Conservation (phyloP, 805 yeast genomes). For the Danielozyma ontarioensis region DNA sequence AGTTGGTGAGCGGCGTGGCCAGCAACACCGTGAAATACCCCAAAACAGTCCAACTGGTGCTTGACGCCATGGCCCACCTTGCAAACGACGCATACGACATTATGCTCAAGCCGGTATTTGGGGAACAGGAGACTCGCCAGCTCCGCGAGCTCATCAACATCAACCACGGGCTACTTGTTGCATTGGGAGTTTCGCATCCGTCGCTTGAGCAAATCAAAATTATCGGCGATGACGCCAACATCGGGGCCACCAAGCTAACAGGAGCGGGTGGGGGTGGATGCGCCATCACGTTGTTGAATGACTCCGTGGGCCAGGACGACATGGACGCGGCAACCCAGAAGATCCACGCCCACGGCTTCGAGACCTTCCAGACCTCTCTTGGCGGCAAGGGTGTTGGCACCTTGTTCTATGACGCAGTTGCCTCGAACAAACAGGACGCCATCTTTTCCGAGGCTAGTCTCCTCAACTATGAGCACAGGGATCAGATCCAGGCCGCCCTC, state of each 20-base stretch:
- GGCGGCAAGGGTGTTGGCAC: slow-evolving; percentile 90
- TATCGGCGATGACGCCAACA: slow-evolving; percentile 52
- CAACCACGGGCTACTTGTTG: slow-evolving; percentile 81
- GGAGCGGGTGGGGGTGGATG: slow-evolving; percentile 99
- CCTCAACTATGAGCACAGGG: slow-evolving; percentile 34
- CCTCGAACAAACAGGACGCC: no score
- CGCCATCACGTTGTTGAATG: slow-evolving; percentile 77
- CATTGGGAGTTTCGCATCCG: slow-evolving; percentile 92
- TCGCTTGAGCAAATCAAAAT: slow-evolving; percentile 71
- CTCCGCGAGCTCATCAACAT: slow-evolving; percentile 64
- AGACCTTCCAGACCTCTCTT: slow-evolving; percentile 69
- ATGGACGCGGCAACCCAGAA: slow-evolving; percentile 31
- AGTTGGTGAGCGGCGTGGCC: slow-evolving; percentile 73
- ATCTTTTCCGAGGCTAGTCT: no score
- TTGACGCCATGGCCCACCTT: slow-evolving; percentile 72
- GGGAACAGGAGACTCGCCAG: slow-evolving; percentile 26
- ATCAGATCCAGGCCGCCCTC: slow-evolving; percentile 43
- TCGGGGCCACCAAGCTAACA: slow-evolving; percentile 90
- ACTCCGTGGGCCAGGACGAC: slow-evolving; percentile 28
- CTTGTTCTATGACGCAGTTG: slow-evolving; percentile 14
- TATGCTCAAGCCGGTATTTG: slow-evolving; percentile 50
- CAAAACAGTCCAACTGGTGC: slow-evolving; percentile 47
- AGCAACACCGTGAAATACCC: slow-evolving; percentile 50
- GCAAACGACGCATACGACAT: slow-evolving; percentile 68
- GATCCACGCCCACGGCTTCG: slow-evolving; percentile 50